Evolutionary conservation across 345 rosid species (phyloP).

Genomic region (Ceriops zippeliana): DNA sequence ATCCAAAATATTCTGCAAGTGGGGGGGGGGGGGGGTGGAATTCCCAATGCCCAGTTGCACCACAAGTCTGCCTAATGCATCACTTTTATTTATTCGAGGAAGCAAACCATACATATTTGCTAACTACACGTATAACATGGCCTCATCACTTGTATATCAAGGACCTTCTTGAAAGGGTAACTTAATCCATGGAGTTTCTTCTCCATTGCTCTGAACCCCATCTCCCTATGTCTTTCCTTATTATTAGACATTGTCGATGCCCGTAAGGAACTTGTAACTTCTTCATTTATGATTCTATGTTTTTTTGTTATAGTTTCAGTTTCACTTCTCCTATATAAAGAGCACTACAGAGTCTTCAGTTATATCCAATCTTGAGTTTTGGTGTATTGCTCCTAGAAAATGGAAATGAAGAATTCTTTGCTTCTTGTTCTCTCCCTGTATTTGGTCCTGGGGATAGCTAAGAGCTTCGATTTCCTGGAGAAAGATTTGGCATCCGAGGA

Average conservation of each 20-base stretch:
- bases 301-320: conserved; percentile 1
- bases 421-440: conserved; percentile 36
- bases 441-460: conserved; percentile 37
- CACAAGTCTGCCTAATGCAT: conserved; percentile 4
- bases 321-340: conserved; percentile 30
- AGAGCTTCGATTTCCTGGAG: conserved; percentile 64
- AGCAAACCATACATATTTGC: too few relatives aligned
- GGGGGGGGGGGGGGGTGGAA: too few relatives aligned
- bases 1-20: neutral
- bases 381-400: neutral
- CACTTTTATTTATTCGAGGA: too few relatives aligned
- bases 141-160: neutral
- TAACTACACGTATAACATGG: too few relatives aligned
- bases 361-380: neutral
- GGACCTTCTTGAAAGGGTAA: conserved; percentile 13
- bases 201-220: conserved; percentile 18
- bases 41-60: too few relatives aligned
- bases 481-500: conserved; percentile 64
- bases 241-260: conserved; percentile 26
- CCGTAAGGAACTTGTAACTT: conserved; percentile 50
- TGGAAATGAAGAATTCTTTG: conserved; percentile 28
- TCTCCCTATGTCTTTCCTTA: conserved; percentile 6
- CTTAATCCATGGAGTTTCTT: conserved; percentile 3
- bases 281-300: conserved; percentile 23
- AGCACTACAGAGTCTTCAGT: neutral